Base-by-base conservation (phyloP, 768 basidiomycete species). In the Gloeopeniophorella convolvens region DNA sequence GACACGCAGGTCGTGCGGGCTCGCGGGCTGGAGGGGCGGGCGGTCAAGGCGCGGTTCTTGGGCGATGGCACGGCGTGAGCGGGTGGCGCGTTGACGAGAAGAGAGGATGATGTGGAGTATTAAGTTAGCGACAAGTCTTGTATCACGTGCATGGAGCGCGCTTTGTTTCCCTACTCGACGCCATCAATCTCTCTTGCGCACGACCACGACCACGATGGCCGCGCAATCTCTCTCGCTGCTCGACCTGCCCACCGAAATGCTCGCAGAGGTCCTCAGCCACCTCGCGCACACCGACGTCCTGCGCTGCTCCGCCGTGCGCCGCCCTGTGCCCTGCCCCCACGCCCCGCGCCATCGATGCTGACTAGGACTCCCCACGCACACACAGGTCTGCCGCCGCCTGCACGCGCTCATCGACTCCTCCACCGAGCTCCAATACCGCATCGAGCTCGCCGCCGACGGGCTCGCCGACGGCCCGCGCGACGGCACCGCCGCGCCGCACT, bases 11-110 rank as follows among this genome's bases (percentile, higher is more conserved):
- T 73, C 1, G 64, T 96, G 43, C 65, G 63, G 35, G 87, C 80
- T 5, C 61, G 70, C 28, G 90, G 89, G 2, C 67, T 94, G 57
- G 71, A 77, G 27, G 82, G 83, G 12, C 76, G 89, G 59, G 61
- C 69, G 34, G 73, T 90, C 45, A 80, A 75, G 57, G 70, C 76
- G 55, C 72, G 86, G 55, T 90, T 76, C 66, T 70, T 91, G 41
- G 89, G 89, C 12, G 86, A 90, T 67, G 86, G 82, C 15, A 74
- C 75, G 15, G 83, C 85, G 7, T 89, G 62, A 74, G n/a, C n/a
- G n/a, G n/a, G n/a, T n/a, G n/a, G n/a, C n/a, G n/a, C n/a, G n/a
- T n/a, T n/a, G n/a, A n/a, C n/a, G n/a, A n/a, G n/a, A n/a, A n/a
- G n/a, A n/a, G n/a, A n/a, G n/a, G n/a, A n/a, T n/a, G n/a, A n/a